Evolutionary conservation across 257 asterid genomes (phyloP).

Genomic region (Nyctanthes arbortristis): DNA sequence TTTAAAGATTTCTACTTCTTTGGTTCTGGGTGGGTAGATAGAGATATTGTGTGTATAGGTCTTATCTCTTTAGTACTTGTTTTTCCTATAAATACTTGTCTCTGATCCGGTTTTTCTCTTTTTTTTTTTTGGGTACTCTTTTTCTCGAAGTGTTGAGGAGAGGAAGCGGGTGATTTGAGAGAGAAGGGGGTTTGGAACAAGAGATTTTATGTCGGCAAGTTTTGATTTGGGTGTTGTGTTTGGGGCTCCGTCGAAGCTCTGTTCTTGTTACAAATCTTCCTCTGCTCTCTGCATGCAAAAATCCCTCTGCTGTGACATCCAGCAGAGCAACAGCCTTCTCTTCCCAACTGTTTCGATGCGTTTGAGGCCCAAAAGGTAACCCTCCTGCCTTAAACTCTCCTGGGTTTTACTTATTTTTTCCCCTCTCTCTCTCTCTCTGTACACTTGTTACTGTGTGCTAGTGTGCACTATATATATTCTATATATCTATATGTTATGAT

Average conservation of each 20-base stretch:
- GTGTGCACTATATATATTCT: neutral
- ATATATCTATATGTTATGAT: neutral
- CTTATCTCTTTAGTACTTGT: no score
- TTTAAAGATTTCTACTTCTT: neutral
- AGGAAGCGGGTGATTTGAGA: conserved; percentile 21
- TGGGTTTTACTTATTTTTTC: conserved; percentile 3
- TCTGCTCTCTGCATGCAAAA: conserved; percentile 43
- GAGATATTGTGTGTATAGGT: conserved; percentile 7
- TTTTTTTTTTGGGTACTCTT: conserved; percentile 24
- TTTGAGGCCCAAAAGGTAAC: conserved; percentile 95
- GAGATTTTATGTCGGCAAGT: conserved; percentile 87
- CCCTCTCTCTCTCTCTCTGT: neutral
- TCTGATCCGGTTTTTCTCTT: conserved; percentile 36
- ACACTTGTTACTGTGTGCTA: neutral
- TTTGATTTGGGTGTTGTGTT: conserved; percentile 53
- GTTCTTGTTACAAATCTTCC: conserved; percentile 26
- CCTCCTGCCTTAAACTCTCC: conserved; percentile 28
- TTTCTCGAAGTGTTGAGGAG: conserved; percentile 15
- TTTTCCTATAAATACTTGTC: conserved; percentile 29
- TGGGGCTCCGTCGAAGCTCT: conserved; percentile 66
- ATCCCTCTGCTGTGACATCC: conserved; percentile 60
- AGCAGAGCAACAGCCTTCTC: conserved; percentile 53
- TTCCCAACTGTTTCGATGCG: conserved; percentile 87
- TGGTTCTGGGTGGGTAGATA: conserved; percentile 17
- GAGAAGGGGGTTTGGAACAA: conserved; percentile 34